Conservation (phyloP, 176 grass and related monocot genomes). For the Rhynchospora pubera region DNA sequence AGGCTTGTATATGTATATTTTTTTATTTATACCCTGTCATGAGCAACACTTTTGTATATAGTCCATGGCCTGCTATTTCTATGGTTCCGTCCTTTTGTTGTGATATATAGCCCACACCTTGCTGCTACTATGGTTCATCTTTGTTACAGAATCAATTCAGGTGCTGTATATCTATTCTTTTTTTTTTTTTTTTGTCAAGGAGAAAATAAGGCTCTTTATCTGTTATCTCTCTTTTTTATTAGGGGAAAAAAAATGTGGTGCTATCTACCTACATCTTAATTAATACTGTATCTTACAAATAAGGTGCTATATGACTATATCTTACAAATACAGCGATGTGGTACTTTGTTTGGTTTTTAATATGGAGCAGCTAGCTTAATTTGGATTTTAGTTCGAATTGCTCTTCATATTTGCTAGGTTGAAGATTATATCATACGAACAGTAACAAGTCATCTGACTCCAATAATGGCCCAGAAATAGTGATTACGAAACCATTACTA, state of each 20-base stretch:
- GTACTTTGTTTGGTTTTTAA: not conserved
- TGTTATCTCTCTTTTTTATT: not conserved
- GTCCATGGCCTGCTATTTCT: not conserved
- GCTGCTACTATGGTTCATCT: not conserved
- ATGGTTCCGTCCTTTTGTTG: not conserved
- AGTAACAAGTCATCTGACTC: not conserved
- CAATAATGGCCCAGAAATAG: not conserved
- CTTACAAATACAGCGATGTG: not conserved
- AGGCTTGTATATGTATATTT: not conserved
- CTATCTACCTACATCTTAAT: not conserved
- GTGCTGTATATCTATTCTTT: not conserved
- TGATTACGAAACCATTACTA: slow-evolving; percentile 2
- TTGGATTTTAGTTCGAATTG: not conserved
- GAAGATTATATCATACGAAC: not conserved
- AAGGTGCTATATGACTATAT: not conserved
- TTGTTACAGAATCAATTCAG: not conserved
- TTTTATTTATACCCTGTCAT: not conserved
- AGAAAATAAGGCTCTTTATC: not conserved
- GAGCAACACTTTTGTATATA: not conserved
- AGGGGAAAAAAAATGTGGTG: not conserved
- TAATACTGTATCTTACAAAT: not conserved
- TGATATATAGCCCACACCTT: not conserved
- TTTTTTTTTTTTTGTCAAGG: not conserved
- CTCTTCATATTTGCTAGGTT: not conserved
- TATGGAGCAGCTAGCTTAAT: not conserved